phyloP scores from a whole-genome alignment of 2,329 filamentous ascomycete genomes.

The Neonectria ditissima region DNA sequence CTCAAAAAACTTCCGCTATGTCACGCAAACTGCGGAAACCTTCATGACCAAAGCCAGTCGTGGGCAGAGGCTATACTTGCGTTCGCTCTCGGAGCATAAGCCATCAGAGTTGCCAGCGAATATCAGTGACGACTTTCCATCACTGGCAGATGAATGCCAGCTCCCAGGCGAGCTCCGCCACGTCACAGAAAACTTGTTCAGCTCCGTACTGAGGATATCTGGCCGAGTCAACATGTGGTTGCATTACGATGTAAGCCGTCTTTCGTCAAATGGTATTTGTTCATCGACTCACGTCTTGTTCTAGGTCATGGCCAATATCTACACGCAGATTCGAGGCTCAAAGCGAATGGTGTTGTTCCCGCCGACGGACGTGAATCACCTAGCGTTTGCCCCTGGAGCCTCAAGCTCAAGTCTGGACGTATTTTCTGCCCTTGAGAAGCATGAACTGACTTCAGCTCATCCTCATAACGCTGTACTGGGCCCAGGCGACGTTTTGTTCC shows the following conservation, averaged over 20 bases:
- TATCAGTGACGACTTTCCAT: conserved; percentile 77
- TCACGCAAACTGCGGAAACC: conserved; percentile 72
- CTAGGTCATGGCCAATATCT: conserved; percentile 86
- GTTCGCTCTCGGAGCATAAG: conserved; percentile 76
- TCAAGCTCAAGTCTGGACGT: conserved; percentile 85
- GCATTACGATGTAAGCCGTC: conserved; percentile 79
- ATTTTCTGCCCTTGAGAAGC: conserved; percentile 63
- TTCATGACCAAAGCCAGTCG: conserved; percentile 72
- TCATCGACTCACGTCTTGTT: conserved; percentile 3
- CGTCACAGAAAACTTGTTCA: conserved; percentile 75
- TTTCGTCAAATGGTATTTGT: background rate
- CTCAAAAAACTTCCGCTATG: conserved; percentile 84
- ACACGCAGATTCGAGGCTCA: conserved; percentile 80
- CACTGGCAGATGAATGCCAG: conserved; percentile 75
- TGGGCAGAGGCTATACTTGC: conserved; percentile 79
- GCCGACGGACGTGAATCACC: conserved; percentile 75
- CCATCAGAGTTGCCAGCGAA: conserved; percentile 78
- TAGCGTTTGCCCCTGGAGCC: conserved; percentile 79
- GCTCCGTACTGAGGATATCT: conserved; percentile 82
- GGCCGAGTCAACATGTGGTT: conserved; percentile 89
- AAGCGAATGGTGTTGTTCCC: conserved; percentile 84
- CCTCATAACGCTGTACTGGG: conserved; percentile 75
- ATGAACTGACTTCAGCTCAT: conserved; percentile 61
- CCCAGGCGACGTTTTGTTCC: conserved; percentile 82
- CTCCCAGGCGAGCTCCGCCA: conserved; percentile 72